A percentile compares a stretch with the other conserved stretches of the same genome.
phyloP scores from a whole-genome alignment of 345 rosid genomes.

The Brassica carinata region DNA sequence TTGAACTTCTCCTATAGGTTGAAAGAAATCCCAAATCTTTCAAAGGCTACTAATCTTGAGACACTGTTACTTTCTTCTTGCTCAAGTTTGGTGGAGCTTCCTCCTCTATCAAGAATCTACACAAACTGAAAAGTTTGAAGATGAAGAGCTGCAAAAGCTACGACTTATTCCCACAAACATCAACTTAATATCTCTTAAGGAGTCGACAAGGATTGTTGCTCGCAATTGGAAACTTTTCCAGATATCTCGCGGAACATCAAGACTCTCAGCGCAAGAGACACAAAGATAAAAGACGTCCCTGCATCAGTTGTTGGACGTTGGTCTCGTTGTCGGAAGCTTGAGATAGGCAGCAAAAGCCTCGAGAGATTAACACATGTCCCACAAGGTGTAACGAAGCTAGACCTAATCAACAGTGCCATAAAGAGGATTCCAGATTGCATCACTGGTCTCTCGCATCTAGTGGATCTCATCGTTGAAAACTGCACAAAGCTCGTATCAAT shows the following conservation, averaged over 20 bases:
- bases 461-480: neutral
- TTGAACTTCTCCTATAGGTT: neutral
- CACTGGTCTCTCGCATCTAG: neutral
- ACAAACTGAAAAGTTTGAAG: neutral
- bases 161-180: slow-evolving; percentile 9
- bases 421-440: slow-evolving; percentile 1
- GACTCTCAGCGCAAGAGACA: neutral
- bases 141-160: neutral
- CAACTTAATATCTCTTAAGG: slow-evolving; percentile 3
- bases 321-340: neutral
- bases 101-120: slow-evolving; percentile 9
- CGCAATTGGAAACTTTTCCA: too few relatives aligned
- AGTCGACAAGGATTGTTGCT: neutral
- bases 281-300: slow-evolving; percentile 11
- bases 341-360: slow-evolving; percentile 8
- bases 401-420: neutral
- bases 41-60: slow-evolving; percentile 23
- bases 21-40: slow-evolving; percentile 35
- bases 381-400: neutral
- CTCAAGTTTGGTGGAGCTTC: slow-evolving; percentile 23
- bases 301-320: neutral
- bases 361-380: slow-evolving; percentile 14
- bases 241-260: neutral
- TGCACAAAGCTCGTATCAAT: neutral
- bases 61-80: neutral